Evolutionary conservation across 148 eudicot species (phyloP), one percentile per base, ranked within the genome.

Genomic region (Nyssa sinensis): DNA sequence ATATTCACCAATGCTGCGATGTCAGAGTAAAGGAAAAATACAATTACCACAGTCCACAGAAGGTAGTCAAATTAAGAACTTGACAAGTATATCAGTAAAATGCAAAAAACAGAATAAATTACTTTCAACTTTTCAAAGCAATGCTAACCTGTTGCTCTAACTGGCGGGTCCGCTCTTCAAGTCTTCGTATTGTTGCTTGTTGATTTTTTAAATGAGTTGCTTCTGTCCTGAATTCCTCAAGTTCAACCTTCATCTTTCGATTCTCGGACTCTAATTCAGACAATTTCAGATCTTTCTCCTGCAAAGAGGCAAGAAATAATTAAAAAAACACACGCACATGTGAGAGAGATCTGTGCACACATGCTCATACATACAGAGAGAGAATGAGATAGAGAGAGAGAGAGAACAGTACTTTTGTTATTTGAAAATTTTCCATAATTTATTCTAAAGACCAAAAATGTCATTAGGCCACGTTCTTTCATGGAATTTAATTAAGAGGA

Each of bases 101-200:
- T 28, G 59, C 8, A 76, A 44, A 65, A 49, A 75, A 30, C 69
- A 70, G 23, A 74, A 64, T 13, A n/a, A n/a, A 27, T 39, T 17
- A 12, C 51, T 28, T 53, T 17, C 6, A 34, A 39, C 39, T n/a
- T 55, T 0, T 2, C 21, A 21, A 63, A 65, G 41, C 29, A 74
- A 64, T n/a, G 39, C 39, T 76, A 73, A 92, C 98, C 98, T 94
- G 98, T 70, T 87, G 96, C 72, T 95, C 98, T 69, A 95, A 79
- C 59, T 90, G 97, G 29, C 98, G 96, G 82, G 89, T 90, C 66
- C 98, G 97, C 70, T 95, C 98, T 84, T 95, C 97, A 73, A 95
- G 97, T 85, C 98, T 90, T 85, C 94, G 89, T 80, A 95, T 95
- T 4, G 98, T 95, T 65, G 97, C 96, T 80, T 95, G 98, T 82